These are phyloP conservation scores for Puccinellia tenuiflora DNA, from an alignment of 176 grass and related monocot genomes.

Conservation along the genomic window DNA sequence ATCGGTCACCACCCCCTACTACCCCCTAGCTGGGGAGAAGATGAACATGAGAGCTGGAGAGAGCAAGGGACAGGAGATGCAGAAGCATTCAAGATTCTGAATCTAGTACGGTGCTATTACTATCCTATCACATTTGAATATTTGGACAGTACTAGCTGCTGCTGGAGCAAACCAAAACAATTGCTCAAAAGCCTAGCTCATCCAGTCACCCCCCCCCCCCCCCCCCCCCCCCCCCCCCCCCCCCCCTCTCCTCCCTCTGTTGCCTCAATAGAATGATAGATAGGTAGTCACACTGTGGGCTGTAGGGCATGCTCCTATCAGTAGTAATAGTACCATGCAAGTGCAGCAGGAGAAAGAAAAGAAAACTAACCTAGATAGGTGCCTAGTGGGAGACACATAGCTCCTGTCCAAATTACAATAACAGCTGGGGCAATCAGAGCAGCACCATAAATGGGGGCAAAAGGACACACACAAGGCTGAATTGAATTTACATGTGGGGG, in stretches of 20 bases:
- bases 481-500: conserved; percentile 40
- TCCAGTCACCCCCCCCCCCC: neutral
- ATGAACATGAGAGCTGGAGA: conserved; percentile 19
- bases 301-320: conserved; percentile 5
- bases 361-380: conserved; percentile 12
- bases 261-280: neutral
- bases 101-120: conserved; percentile 14
- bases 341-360: neutral
- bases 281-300: neutral
- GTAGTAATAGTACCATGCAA: neutral
- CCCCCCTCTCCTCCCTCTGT: neutral
- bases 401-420: conserved; percentile 22
- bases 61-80: neutral
- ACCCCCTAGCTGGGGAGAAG: neutral
- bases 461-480: conserved; percentile 33
- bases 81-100: conserved; percentile 29
- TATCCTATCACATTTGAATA: conserved; percentile 14
- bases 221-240: neutral
- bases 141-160: neutral
- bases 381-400: conserved; percentile 15
- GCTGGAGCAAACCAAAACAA: neutral
- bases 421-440: conserved; percentile 29
- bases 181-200: neutral
- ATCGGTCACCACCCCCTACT: neutral
- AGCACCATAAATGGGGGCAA: conserved; percentile 44